These are phyloP conservation scores for Lathyrus sativus DNA, from an alignment of 306 rosid genomes.

Conservation along the genomic window DNA sequence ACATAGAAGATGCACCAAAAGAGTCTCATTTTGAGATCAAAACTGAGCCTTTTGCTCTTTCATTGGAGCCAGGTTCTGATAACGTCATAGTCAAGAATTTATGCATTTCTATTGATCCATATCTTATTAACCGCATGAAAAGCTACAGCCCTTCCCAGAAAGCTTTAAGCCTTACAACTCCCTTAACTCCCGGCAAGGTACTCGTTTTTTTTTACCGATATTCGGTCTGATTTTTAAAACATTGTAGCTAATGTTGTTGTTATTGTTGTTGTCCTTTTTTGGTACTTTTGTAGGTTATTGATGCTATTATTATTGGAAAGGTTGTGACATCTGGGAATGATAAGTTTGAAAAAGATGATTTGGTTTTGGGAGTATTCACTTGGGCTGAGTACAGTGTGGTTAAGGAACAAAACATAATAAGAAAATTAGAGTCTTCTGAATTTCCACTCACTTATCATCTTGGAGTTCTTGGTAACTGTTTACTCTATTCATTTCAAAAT, in stretches of 20 bases:
- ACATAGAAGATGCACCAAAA: conserved; percentile 52
- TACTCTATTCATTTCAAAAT: too few relatives aligned
- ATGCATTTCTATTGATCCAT: conserved; percentile 66
- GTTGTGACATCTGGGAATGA: conserved; percentile 63
- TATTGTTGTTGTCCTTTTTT: background rate
- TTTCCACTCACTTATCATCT: conserved; percentile 63
- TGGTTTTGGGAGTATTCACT: conserved; percentile 62
- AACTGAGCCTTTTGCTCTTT: conserved; percentile 36
- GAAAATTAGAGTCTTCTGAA: conserved; percentile 41
- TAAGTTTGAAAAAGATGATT: conserved; percentile 63
- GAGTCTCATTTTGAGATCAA: conserved; percentile 61
- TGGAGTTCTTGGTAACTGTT: conserved; percentile 49
- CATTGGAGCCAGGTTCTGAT: conserved; percentile 45
- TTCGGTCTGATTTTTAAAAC: too few relatives aligned
- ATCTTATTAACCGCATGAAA: conserved; percentile 53
- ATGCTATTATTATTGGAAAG: conserved; percentile 53
- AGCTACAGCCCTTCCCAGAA: conserved; percentile 46
- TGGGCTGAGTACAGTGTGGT: conserved; percentile 76
- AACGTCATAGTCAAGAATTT: conserved; percentile 60
- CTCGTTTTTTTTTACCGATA: too few relatives aligned
- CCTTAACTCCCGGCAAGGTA: conserved; percentile 59
- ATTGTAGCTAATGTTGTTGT: too few relatives aligned
- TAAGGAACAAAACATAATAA: conserved; percentile 43
- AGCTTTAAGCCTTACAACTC: conserved; percentile 31
- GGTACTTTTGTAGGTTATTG: conserved; percentile 56